phyloP scores from a whole-genome alignment of 805 yeast species.

The Teunomyces gatunensis region DNA sequence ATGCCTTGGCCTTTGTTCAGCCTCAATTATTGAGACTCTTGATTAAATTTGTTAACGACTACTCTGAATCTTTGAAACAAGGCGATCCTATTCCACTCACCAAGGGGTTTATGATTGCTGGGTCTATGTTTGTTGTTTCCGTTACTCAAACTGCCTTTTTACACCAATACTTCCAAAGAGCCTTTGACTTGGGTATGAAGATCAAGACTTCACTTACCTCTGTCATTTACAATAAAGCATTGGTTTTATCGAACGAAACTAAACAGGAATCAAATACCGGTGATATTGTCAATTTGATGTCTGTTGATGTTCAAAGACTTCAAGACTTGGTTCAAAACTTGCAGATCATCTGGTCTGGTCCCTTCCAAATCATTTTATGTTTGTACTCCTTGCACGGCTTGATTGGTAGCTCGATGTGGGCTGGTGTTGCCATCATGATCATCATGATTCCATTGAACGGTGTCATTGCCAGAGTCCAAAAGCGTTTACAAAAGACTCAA shows the following conservation, averaged over 20 bases:
- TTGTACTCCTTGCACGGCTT: constrained; percentile 66
- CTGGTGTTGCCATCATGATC: constrained; percentile 80
- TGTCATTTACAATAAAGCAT: constrained; percentile 63
- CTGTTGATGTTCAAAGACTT: constrained; percentile 87
- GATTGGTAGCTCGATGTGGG: constrained; percentile 92
- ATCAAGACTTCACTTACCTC: constrained; percentile 69
- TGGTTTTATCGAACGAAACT: constrained; percentile 69
- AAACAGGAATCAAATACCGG: constrained; percentile 76
- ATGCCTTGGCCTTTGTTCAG: constrained; percentile 75
- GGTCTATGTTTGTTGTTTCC: constrained; percentile 72
- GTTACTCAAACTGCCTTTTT: constrained; percentile 73
- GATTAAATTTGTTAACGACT: constrained; percentile 51
- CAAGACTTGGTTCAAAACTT: constrained; percentile 80
- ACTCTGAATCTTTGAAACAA: constrained; percentile 30
- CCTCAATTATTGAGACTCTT: constrained; percentile 75
- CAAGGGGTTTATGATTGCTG: constrained; percentile 71
- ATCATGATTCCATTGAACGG: constrained; percentile 81
- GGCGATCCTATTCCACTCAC: constrained; percentile 59
- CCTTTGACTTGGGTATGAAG: constrained; percentile 74
- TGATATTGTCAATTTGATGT: constrained; percentile 91
- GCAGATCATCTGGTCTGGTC: constrained; percentile 88
- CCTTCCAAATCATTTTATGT: constrained; percentile 81
- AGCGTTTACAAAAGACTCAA: constrained; percentile 73
- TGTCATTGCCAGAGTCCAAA: constrained; percentile 62
- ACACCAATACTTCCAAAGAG: constrained; percentile 76